Conservation (phyloP, 1,139 yeast genomes). For the Geotrichum aggregatum region DNA sequence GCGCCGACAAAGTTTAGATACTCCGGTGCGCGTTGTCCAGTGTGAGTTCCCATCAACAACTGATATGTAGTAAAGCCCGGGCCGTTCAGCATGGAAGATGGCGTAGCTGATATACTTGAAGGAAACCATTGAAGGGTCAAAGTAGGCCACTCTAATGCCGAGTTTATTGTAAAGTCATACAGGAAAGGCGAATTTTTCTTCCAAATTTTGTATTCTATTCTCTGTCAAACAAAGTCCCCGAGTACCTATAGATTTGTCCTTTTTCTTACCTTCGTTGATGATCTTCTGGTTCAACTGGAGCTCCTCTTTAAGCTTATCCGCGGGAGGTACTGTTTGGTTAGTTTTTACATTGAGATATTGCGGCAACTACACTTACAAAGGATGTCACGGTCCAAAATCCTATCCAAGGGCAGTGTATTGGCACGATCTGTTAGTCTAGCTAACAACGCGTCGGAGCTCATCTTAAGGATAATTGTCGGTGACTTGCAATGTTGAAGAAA, state of each 20-base stretch:
- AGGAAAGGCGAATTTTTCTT: slow-evolving; percentile 85
- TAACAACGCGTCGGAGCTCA: slow-evolving; percentile 22
- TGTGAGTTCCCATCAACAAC: slow-evolving; percentile 75
- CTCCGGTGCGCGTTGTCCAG: slow-evolving; percentile 34
- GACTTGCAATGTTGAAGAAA: neutral
- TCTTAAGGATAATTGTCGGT: neutral
- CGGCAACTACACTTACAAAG: slow-evolving; percentile 3
- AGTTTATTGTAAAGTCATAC: slow-evolving; percentile 70
- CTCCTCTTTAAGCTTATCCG: slow-evolving; percentile 39
- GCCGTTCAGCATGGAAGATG: slow-evolving; percentile 18
- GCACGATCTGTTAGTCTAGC: slow-evolving; percentile 17
- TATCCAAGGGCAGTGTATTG: slow-evolving; percentile 3
- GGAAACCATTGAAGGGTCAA: slow-evolving; percentile 42
- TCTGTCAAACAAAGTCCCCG: slow-evolving; percentile 1
- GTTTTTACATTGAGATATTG: neutral
- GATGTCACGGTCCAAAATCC: slow-evolving; percentile 15
- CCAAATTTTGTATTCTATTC: slow-evolving; percentile 50
- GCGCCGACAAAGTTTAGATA: slow-evolving; percentile 73
- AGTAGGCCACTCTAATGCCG: slow-evolving; percentile 59
- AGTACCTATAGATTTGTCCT: no score
- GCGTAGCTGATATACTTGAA: slow-evolving; percentile 20
- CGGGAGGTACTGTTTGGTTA: slow-evolving; percentile 15
- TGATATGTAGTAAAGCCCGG: slow-evolving; percentile 32
- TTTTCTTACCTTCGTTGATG: slow-evolving; percentile 41
- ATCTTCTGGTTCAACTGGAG: slow-evolving; percentile 48